Evolutionary conservation across 192 early-diverging fungal species (phyloP).

Genomic region (Chytriomyces confervae): DNA sequence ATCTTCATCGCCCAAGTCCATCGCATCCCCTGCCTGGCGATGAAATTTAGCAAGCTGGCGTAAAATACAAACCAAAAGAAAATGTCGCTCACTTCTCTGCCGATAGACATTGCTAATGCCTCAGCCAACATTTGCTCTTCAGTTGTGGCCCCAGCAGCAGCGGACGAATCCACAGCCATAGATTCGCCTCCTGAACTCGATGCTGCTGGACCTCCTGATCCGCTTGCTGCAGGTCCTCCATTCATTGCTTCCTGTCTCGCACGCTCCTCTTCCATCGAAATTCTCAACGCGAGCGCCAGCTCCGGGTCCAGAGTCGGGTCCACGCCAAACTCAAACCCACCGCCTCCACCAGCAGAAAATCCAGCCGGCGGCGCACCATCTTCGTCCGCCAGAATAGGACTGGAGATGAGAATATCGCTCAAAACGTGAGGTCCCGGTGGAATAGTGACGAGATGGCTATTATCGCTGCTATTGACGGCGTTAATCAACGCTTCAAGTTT

Average conservation of each 20-base stretch:
- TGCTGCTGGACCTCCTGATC: neutral
- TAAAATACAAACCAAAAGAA: constrained; percentile 20
- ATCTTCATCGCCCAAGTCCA: constrained; percentile 26
- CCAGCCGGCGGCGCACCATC: constrained; percentile 76
- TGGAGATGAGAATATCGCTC: constrained; percentile 83
- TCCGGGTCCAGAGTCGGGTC: constrained; percentile 95
- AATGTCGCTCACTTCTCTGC: constrained; percentile 29
- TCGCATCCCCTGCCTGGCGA: constrained; percentile 15
- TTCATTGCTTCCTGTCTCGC: constrained; percentile 78
- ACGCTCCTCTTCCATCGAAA: constrained; percentile 95
- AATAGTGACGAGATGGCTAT: constrained; percentile 89
- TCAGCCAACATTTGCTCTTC: constrained; percentile 71
- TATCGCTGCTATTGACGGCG: constrained; percentile 90
- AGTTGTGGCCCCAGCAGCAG: constrained; percentile 33
- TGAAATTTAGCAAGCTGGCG: constrained; percentile 14
- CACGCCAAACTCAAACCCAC: constrained; percentile 90
- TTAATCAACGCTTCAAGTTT: constrained; percentile 91
- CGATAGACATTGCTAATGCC: constrained; percentile 81
- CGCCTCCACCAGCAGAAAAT: constrained; percentile 63
- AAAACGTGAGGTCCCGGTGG: constrained; percentile 94
- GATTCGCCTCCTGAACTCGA: constrained; percentile 19
- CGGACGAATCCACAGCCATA: constrained; percentile 48
- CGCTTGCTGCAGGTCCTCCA: constrained; percentile 13
- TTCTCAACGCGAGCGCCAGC: constrained; percentile 89
- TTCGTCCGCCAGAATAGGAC: constrained; percentile 85